Percentiles rank a stretch among this genome's conserved stretches.
These are phyloP conservation scores for Oryza meyeriana DNA, from an alignment of 176 grass and related monocot species.

Conservation along the genomic window DNA sequence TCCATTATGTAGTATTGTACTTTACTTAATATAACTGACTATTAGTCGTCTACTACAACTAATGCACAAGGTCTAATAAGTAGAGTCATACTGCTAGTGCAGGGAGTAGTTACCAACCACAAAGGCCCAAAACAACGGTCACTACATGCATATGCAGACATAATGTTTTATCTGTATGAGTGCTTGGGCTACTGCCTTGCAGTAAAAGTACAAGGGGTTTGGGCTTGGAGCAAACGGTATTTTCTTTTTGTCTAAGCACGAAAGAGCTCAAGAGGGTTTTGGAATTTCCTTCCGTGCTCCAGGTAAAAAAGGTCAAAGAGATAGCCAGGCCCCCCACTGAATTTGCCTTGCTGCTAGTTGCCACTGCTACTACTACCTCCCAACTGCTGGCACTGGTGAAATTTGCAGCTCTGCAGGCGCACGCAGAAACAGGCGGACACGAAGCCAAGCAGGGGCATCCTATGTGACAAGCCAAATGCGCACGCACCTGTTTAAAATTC, in stretches of 20 bases:
- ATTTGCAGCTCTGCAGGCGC: neutral
- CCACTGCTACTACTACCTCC: neutral
- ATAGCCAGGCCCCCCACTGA: conserved; percentile 1
- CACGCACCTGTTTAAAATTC: neutral
- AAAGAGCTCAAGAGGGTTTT: neutral
- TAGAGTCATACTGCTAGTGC: neutral
- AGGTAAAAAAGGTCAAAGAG: neutral
- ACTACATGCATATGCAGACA: neutral
- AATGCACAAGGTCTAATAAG: neutral
- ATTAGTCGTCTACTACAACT: neutral
- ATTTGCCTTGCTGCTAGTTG: neutral
- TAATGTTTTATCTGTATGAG: neutral
- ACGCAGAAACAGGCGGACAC: conserved; percentile 23
- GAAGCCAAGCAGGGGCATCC: conserved; percentile 13
- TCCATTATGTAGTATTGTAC: neutral
- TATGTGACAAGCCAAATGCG: neutral
- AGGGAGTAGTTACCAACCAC: neutral
- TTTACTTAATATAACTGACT: neutral
- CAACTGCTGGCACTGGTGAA: conserved; percentile 6
- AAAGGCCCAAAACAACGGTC: neutral
- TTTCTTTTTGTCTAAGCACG: neutral
- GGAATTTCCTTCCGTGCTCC: conserved; percentile 6
- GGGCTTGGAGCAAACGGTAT: conserved; percentile 8
- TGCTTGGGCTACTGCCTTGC: neutral
- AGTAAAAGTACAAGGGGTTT: neutral